phyloP scores from a whole-genome alignment of 2,329 filamentous ascomycete genomes.

The Blumeria hordei region DNA sequence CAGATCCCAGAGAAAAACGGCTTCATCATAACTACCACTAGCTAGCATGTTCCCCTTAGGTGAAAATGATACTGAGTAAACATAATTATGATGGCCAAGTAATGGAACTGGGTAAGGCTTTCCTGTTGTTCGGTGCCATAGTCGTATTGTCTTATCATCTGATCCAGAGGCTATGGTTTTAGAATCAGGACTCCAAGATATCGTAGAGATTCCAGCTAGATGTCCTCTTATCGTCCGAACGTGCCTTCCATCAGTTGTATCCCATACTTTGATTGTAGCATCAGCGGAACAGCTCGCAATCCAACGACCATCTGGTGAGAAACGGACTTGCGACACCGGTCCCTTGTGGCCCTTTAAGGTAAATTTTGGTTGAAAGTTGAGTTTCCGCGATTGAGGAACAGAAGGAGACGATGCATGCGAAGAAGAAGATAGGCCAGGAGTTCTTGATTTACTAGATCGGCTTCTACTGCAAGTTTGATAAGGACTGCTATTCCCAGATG shows the following conservation, averaged over 20 bases:
- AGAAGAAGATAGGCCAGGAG: slow-evolving; percentile 10
- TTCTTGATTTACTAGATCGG: slow-evolving; percentile 8
- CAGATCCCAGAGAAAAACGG: slow-evolving; percentile 92
- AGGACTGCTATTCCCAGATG: slow-evolving; percentile 10
- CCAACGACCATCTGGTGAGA: slow-evolving; percentile 74
- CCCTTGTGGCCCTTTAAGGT: slow-evolving; percentile 55
- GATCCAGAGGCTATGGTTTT: slow-evolving; percentile 72
- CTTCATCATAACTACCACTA: slow-evolving; percentile 89
- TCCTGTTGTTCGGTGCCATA: slow-evolving; percentile 58
- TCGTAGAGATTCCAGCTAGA: slow-evolving; percentile 71
- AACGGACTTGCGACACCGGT: slow-evolving; percentile 63
- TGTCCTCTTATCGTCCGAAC: slow-evolving; percentile 83
- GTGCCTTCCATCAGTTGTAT: slow-evolving; percentile 49
- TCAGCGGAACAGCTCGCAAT: slow-evolving; percentile 83
- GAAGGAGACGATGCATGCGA: slow-evolving; percentile 7
- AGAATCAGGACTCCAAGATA: slow-evolving; percentile 86
- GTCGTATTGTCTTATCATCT: slow-evolving; percentile 84
- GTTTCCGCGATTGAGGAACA: slow-evolving; percentile 9
- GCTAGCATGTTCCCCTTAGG: slow-evolving; percentile 95
- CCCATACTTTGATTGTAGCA: slow-evolving; percentile 78
- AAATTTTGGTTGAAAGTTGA: slow-evolving; percentile 30
- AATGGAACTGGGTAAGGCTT: slow-evolving; percentile 31
- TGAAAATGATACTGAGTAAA: slow-evolving; percentile 85
- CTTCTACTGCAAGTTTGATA: slow-evolving; percentile 9
- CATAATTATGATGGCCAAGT: slow-evolving; percentile 83